Conservation (phyloP, 495 filamentous ascomycete genomes). For the Talaromyces thailandensis region DNA sequence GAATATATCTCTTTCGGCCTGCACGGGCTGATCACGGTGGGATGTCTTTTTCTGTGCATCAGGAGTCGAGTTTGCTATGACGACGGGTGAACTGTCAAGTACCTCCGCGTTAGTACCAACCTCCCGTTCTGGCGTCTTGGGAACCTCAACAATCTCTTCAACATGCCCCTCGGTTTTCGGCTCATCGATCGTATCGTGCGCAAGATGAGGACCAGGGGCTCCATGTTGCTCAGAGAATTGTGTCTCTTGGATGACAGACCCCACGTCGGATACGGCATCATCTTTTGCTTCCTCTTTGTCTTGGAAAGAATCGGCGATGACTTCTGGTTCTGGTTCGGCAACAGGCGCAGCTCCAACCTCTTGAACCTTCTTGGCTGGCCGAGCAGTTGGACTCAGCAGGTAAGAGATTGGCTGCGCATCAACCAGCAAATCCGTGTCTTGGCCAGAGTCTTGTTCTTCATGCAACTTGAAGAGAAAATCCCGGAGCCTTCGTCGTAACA, state of each 20-base stretch:
- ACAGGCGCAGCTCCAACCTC: background rate
- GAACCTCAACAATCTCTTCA: conserved; percentile 20
- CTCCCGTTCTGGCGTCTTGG: conserved; percentile 23
- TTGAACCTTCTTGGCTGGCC: background rate
- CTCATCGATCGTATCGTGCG: background rate
- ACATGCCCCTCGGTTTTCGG: background rate
- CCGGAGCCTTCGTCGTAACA: conserved; percentile 45
- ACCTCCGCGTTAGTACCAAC: background rate
- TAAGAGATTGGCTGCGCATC: conserved; percentile 25
- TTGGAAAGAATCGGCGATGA: background rate
- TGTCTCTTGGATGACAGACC: background rate
- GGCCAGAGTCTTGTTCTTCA: conserved; percentile 27
- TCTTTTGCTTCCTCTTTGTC: background rate
- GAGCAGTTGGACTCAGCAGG: conserved; percentile 16
- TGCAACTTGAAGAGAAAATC: conserved; percentile 41
- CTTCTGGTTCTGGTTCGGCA: background rate
- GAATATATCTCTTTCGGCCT: background rate
- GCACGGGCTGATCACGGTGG: background rate
- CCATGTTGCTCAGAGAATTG: background rate
- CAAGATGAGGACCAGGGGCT: background rate
- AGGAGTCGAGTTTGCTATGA: background rate
- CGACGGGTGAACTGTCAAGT: background rate
- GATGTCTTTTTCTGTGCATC: background rate
- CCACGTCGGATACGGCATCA: background rate
- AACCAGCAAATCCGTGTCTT: conserved; percentile 15